These are phyloP conservation scores for Hansfordia pulvinata DNA, from an alignment of 2,329 filamentous ascomycete species.

Conservation along the genomic window DNA sequence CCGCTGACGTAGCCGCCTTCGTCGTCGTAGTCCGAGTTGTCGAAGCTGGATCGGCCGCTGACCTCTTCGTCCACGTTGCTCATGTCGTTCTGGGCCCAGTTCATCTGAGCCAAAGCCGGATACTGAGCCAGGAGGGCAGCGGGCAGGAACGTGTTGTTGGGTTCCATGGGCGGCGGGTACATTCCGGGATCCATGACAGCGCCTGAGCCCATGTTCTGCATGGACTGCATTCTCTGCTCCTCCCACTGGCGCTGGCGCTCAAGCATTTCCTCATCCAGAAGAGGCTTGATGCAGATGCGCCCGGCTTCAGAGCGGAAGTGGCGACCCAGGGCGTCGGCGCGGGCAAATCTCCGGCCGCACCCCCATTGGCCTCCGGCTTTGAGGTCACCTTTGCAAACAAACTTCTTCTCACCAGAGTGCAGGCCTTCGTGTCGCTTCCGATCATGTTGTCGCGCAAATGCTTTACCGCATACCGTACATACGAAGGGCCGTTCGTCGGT, in stretches of 20 bases:
- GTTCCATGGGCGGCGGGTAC: conserved; percentile 45
- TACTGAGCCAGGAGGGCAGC: conserved; percentile 84
- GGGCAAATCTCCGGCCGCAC: conserved; percentile 83
- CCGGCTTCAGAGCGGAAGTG: conserved; percentile 95
- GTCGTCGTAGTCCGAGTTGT: conserved; percentile 67
- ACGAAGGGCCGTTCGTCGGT: conserved; percentile 96
- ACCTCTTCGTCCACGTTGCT: conserved; percentile 63
- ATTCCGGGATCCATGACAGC: conserved; percentile 32
- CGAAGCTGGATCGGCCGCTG: conserved; percentile 71
- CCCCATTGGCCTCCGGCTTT: conserved; percentile 80
- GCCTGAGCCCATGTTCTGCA: conserved; percentile 45
- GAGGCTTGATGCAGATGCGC: conserved; percentile 90
- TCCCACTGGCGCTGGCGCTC: conserved; percentile 66
- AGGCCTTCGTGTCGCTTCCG: conserved; percentile 93
- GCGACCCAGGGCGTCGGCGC: conserved; percentile 83
- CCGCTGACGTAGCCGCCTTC: conserved; percentile 55
- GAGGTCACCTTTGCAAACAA: conserved; percentile 86
- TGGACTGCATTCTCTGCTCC: conserved; percentile 54
- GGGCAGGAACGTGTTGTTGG: conserved; percentile 58
- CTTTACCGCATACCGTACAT: conserved; percentile 92
- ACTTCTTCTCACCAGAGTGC: conserved; percentile 97
- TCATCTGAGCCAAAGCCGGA: conserved; percentile 79
- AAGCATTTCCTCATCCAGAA: conserved; percentile 84
- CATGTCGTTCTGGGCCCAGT: conserved; percentile 59
- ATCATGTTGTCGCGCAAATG: conserved; percentile 94